Evolutionary conservation across 2,329 filamentous ascomycete species (phyloP).

Genomic region (Nectriaceae sp.): DNA sequence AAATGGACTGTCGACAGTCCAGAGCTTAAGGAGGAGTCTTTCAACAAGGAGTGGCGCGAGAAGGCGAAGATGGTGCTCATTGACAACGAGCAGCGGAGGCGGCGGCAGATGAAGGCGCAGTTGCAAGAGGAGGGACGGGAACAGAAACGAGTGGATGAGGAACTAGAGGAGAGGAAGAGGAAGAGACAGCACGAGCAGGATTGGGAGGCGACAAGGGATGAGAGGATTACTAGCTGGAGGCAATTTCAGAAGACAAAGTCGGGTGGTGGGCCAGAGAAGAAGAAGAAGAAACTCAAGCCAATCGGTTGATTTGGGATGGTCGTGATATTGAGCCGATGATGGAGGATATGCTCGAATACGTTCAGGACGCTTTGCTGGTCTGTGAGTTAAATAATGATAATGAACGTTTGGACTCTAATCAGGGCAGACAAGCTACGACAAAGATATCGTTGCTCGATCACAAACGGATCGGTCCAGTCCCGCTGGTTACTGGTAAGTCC

Average conservation of each 20-base stretch:
- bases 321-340: neutral
- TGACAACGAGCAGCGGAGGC: constrained; percentile 84
- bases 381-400: constrained; percentile 35
- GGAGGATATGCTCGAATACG: constrained; percentile 11
- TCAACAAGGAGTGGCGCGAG: constrained; percentile 82
- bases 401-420: constrained; percentile 34
- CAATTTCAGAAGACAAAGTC: constrained; percentile 80
- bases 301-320: constrained; percentile 48
- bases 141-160: constrained; percentile 82
- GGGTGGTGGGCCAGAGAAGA: constrained; percentile 50
- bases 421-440: constrained; percentile 22
- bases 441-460: constrained; percentile 8
- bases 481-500: no score
- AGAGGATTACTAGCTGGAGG: constrained; percentile 91
- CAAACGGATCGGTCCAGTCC: no score
- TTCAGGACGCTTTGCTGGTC: constrained; percentile 20
- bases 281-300: constrained; percentile 70
- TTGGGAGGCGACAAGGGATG: constrained; percentile 91
- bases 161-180: constrained; percentile 76
- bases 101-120: constrained; percentile 86
- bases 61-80: constrained; percentile 89
- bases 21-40: constrained; percentile 82
- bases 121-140: constrained; percentile 95
- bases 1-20: constrained; percentile 89
- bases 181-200: constrained; percentile 92